Evolutionary conservation across 495 filamentous ascomycete genomes (phyloP), one percentile per base, ranked within the genome.

Genomic region (Aspergillus conjunctus): DNA sequence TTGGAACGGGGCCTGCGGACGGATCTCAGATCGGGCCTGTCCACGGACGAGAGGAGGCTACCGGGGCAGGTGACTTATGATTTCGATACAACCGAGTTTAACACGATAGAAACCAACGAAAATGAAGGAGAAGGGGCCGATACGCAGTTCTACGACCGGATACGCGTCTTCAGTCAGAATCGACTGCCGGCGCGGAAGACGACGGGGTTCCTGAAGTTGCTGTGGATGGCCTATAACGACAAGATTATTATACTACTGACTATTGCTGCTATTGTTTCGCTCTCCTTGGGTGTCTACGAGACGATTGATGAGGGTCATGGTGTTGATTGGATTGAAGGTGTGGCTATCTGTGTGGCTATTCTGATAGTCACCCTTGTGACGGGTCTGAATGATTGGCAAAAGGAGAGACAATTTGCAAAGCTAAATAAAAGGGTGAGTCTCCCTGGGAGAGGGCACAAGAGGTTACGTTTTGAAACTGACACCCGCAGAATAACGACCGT

Each of bases 181-280:
- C 73, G 84, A 53, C 69, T 95, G 20, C 91, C 91, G 0, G 83
- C 80, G 56, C 88, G 90, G 69, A 89, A 92, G 66, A 83, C 87
- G 31, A 88, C 91, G 58, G 85, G 77, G 45, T 81, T 95, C 54
- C 79, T 88, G 60, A 81, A 87, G 65, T 64, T 93, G 34, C 87
- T 93, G 68, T 95, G 91, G 91, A 87, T 88, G 67, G 91, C 90
- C 9, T 92, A 91, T 69, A 91, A 93, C 66, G 91, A 95, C 74
- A 91, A 91, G 61, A 89, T 95, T 20, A 78, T 95, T 54, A 88
- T 93, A 17, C 74, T 91, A 17, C 76, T 92, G 53, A 89, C 88
- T 12, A 78, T 83, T 34, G 90, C 89, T n/a, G 90, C 88, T 10
- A 71, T 90, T 33, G 77, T 92, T 18, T 91, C 88, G 4, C 78